Base-by-base conservation (phyloP, 768 basidiomycete species). In the Leucocoprinus birnbaumii region DNA sequence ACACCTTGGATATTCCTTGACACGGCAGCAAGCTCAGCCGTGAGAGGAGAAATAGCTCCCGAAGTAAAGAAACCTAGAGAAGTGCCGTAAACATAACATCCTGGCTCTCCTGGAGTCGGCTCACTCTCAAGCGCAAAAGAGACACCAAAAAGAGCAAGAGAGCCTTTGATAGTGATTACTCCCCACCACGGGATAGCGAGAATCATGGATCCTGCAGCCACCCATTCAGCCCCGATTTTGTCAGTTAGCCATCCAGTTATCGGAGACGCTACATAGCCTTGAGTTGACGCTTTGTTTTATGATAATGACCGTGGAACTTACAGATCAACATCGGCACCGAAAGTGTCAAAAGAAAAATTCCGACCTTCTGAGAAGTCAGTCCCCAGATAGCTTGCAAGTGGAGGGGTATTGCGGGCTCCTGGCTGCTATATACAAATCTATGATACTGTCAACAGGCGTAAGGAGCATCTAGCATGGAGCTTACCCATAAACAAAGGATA, bases 241-340 rank as follows among this genome's bases (percentile, higher is more conserved):
- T 91, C 89, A 2, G 78, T 66, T 18, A 77, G 66, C 65, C 75
- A 80, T 1, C 89, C 89, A n/a, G 80, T 65, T 1, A 87, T 21
- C 1, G 84, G 78, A 9, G 81, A 76, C 0, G 86, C 85, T 88
- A 58, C 8, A 18, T 22, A 3, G 34, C 40, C 10, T 41, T 45
- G 37, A 48, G 48, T 41, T 16, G 11, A 26, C 6, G 16, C 41
- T 1, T 3, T 27, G 8, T 42, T 11, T 5, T 31, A 31, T 31
- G 11, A 13, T 8, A 52, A 5, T 13, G 14, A 14, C 51, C 27
- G 26, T 49, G 26, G 26, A 19, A 62, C 82, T 55, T 61, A 87
- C 88, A 87, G 53, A 89, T 69, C 16, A 90, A 63, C 0, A 83
- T 80, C 1, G 87, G 88, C 6, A 86, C 67, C 22, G 86, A 79